phyloP scores from a whole-genome alignment of 75 land plant species.

The Chamaecyparis obtusa region DNA sequence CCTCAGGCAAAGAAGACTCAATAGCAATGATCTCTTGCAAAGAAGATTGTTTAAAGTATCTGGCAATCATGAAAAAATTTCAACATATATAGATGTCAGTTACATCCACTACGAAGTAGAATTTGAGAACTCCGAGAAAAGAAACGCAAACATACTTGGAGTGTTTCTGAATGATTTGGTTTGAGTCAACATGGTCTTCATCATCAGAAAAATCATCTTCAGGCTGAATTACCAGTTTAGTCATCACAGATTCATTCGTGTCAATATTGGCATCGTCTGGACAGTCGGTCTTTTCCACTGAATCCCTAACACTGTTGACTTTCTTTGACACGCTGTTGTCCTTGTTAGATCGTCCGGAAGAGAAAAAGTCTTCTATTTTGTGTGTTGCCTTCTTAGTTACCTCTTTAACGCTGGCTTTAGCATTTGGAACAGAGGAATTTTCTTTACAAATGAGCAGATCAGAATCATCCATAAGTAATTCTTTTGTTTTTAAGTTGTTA shows the following conservation, averaged over 20 bases:
- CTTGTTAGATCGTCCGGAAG: not conserved
- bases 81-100: not conserved
- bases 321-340: not conserved
- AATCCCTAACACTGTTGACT: not conserved
- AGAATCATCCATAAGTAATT: not conserved
- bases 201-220: not conserved
- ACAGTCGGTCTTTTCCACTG: not conserved
- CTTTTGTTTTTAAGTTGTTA: conserved; percentile 13
- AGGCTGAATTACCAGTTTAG: not conserved
- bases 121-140: not conserved
- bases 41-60: not conserved
- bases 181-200: not conserved
- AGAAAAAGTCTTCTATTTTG: not conserved
- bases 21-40: not conserved
- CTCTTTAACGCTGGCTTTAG: not conserved
- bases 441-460: conserved; percentile 14
- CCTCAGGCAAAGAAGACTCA: not conserved
- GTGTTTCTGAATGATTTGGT: not conserved
- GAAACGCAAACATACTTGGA: not conserved
- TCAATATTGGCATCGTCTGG: not conserved
- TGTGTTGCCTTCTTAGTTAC: not conserved
- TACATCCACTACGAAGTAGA: not conserved
- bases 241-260: not conserved
- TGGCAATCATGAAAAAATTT: conserved; percentile 3
- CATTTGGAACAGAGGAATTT: not conserved